Evolutionary conservation across 2,329 filamentous ascomycete genomes (phyloP).

Genomic region (Verruconis gallopava): DNA sequence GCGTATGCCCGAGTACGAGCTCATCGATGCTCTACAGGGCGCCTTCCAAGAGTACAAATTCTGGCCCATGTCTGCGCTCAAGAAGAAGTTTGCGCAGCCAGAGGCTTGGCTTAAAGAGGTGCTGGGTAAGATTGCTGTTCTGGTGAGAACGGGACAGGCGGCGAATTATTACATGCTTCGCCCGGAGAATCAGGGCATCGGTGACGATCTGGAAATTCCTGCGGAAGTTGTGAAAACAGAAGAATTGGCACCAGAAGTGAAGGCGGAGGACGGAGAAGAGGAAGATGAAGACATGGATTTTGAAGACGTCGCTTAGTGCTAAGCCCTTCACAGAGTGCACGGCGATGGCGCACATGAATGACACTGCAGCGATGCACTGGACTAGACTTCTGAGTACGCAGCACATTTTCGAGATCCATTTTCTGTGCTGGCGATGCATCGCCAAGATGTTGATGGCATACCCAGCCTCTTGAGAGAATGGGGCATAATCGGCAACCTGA

Average conservation of each 20-base stretch:
- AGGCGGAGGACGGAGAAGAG: conserved; percentile 3
- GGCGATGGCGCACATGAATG: too few relatives aligned
- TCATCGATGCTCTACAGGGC: conserved; percentile 72
- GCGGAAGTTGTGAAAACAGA: conserved; percentile 2
- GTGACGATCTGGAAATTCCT: neutral
- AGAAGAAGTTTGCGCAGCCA: conserved; percentile 65
- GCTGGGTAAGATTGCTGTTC: conserved; percentile 66
- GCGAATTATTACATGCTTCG: conserved; percentile 69
- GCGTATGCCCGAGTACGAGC: conserved; percentile 77
- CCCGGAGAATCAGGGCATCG: neutral
- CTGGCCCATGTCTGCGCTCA: conserved; percentile 86
- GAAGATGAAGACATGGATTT: conserved; percentile 7
- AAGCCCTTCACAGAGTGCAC: too few relatives aligned
- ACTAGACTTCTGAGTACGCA: too few relatives aligned
- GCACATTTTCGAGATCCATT: too few relatives aligned
- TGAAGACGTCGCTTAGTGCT: neutral
- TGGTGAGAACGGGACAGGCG: conserved; percentile 74
- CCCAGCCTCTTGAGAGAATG: too few relatives aligned
- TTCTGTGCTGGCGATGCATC: too few relatives aligned
- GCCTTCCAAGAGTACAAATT: conserved; percentile 80
- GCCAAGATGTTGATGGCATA: too few relatives aligned
- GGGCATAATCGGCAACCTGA: too few relatives aligned
- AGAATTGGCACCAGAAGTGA: conserved; percentile 4
- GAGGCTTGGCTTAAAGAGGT: conserved; percentile 85
- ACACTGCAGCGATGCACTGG: too few relatives aligned